Conservation (phyloP, 2,329 filamentous ascomycete species). For the Fonsecaea multimorphosa region DNA sequence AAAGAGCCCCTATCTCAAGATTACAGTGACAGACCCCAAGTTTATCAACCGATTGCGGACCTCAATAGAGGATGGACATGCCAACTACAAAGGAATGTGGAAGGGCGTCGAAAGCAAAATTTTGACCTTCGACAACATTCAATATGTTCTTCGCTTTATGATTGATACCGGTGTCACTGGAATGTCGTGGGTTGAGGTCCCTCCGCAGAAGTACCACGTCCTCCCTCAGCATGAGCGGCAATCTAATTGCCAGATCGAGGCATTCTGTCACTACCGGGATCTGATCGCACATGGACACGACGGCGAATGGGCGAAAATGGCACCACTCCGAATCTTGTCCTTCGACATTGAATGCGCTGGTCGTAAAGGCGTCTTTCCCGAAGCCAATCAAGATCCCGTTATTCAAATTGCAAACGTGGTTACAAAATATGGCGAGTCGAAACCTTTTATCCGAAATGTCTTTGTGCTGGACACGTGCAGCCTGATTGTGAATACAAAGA, state of each 20-base stretch:
- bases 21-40: constrained; percentile 89
- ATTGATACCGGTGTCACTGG: constrained; percentile 92
- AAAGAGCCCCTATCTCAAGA: constrained; percentile 89
- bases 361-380: constrained; percentile 95
- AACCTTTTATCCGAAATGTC: constrained; percentile 94
- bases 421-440: constrained; percentile 90
- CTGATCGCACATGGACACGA: constrained; percentile 85
- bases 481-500: constrained; percentile 90
- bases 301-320: constrained; percentile 98
- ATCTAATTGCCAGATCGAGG: constrained; percentile 97
- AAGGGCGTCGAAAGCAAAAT: constrained; percentile 72
- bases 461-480: constrained; percentile 94
- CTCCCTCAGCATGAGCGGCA: constrained; percentile 71
- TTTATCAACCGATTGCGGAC: constrained; percentile 76
- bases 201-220: constrained; percentile 73
- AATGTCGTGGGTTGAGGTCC: constrained; percentile 97
- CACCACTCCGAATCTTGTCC: constrained; percentile 86
- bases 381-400: constrained; percentile 87
- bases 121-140: constrained; percentile 92
- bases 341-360: constrained; percentile 99
- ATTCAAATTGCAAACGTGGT: constrained; percentile 99
- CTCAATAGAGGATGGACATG: constrained; percentile 74
- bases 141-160: constrained; percentile 96
- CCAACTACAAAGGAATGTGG: constrained; percentile 94
- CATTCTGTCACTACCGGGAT: constrained; percentile 79